Percentiles rank a stretch among this genome's conserved stretches.
Conservation (phyloP, 176 grass and related monocot genomes). For the Oryza meyeriana region DNA sequence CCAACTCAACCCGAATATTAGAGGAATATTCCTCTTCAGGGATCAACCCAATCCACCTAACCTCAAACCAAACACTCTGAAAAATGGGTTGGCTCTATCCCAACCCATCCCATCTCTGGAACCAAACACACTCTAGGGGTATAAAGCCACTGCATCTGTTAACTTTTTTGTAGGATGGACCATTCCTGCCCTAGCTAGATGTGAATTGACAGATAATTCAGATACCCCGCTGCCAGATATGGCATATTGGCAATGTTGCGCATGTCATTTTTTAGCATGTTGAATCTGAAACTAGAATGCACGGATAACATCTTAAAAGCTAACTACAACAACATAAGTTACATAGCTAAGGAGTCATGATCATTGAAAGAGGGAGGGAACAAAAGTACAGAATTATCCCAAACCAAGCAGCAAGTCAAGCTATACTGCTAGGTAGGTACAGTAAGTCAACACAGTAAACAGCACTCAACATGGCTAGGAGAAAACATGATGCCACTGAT, state of each 20-base stretch:
- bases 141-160: background rate
- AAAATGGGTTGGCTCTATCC: too few species aligned
- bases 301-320: background rate
- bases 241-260: background rate
- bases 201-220: background rate
- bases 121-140: too few species aligned
- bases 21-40: too few species aligned
- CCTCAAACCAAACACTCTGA: too few species aligned
- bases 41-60: too few species aligned
- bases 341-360: background rate
- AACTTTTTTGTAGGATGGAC: background rate
- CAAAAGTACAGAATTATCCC: slow-evolving; percentile 16
- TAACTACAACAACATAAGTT: background rate
- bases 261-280: background rate
- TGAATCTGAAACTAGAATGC: background rate
- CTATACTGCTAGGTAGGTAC: slow-evolving; percentile 9
- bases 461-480: slow-evolving; percentile 29
- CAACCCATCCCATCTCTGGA: too few species aligned
- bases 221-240: background rate
- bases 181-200: background rate
- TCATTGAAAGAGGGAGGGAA: background rate
- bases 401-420: slow-evolving; percentile 30
- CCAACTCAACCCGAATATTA: too few species aligned
- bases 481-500: slow-evolving; percentile 17
- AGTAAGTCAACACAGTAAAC: slow-evolving; percentile 31